Percentiles rank a stretch among this genome's conserved stretches.
Conservation (phyloP, 2,329 filamentous ascomycete genomes). For the Botrytis porri region DNA sequence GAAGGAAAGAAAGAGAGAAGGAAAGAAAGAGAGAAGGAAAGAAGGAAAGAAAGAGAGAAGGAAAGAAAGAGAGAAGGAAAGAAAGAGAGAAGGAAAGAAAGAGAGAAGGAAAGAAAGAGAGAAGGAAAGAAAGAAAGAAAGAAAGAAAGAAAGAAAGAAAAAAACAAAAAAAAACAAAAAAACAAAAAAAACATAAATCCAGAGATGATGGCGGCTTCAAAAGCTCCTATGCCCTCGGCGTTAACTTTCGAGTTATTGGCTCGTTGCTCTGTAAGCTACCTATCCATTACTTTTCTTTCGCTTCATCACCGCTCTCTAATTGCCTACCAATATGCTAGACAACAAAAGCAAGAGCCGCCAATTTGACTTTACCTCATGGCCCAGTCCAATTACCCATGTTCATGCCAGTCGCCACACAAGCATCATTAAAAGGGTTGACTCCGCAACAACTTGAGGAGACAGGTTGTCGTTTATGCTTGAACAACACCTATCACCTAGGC, state of each 20-base stretch:
- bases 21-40: too few relatives aligned
- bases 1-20: too few relatives aligned
- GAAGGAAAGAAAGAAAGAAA: too few relatives aligned
- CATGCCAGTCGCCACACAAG: constrained; percentile 98
- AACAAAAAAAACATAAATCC: not conserved
- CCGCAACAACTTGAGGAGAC: constrained; percentile 89
- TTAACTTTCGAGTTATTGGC: constrained; percentile 76
- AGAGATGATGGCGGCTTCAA: constrained; percentile 21
- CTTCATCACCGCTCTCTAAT: constrained; percentile 12
- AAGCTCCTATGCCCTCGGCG: constrained; percentile 53
- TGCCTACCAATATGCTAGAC: constrained; percentile 55
- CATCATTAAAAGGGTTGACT: constrained; percentile 89
- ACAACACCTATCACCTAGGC: constrained; percentile 97
- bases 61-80: too few relatives aligned
- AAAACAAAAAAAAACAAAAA: too few relatives aligned
- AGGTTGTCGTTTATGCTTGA: constrained; percentile 85
- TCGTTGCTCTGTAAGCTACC: constrained; percentile 70
- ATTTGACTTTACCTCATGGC: constrained; percentile 85
- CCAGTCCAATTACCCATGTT: constrained; percentile 88
- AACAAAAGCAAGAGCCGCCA: constrained; percentile 88
- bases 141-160: too few relatives aligned
- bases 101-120: too few relatives aligned
- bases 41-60: too few relatives aligned
- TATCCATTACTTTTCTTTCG: constrained; percentile 15
- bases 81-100: too few relatives aligned